Evolutionary conservation across 2,329 filamentous ascomycete species (phyloP), one percentile per base, ranked within the genome.

Genomic region (Lecanicillium sp.): DNA sequence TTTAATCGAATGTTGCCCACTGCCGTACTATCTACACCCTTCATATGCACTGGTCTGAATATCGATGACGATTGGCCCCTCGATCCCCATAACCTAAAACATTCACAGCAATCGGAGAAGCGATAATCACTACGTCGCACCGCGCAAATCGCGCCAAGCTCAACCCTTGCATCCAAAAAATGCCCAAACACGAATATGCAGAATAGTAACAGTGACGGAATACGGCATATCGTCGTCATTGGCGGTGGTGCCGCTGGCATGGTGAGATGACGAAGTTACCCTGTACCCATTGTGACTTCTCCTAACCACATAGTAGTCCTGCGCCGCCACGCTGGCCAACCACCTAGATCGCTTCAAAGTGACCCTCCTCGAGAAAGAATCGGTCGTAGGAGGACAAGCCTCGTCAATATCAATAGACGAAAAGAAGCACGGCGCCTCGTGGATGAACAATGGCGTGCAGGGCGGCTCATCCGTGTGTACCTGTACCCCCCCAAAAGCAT

Each of bases 331-430:
- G 20, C 67, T 85, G 19, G 70, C 78, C 33, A 71, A 81, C 34
- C 78, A 84, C 45, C 74, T 74, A 1, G 71, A 81, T 28, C 73
- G 71, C 45, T 85, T 80, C 59, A 70, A 77, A 31, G 67, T 85
- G 11, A 83, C 78, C 0, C 49, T 85, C 12, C 62, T 83, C 16
- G 78, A 82, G 43, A 60, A 65, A 50, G 70, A 70, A 9, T 59
- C 71, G 33, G 72, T 78, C 32, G 75, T 76, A 28, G 75, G 75
- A 29, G 75, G 75, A 2, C 75, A 80, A 52, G 75, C 75, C 1
- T 78, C 71, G 40, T 77, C 74, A 3, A 78, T 78, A 17, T 65
- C 68, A 3, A 50, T 80, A 6, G 69, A 79, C 45, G 68, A 75
- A 45, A 50, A 68, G 28, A 71, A 68, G 43, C 71, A 74, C 49